A percentile compares a stretch with the other conserved stretches of the same genome.
Conservation (phyloP, 2,329 filamentous ascomycete species). For the Reticulascus tulasneorum region DNA sequence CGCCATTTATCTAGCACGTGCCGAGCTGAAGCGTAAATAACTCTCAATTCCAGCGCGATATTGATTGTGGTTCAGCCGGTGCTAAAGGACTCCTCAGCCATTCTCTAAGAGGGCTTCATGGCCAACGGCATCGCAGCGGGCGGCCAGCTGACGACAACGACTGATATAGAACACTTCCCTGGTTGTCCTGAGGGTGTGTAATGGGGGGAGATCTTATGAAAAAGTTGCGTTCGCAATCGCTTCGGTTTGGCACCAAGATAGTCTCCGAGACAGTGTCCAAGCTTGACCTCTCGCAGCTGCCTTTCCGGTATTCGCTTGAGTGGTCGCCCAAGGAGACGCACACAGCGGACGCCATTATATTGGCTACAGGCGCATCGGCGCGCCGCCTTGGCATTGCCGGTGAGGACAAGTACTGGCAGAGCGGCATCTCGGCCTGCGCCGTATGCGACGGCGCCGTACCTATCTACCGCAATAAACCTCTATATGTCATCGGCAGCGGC, state of each 20-base stretch:
- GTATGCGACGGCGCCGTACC: slow-evolving; percentile 96
- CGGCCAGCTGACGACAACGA: slow-evolving; percentile 95
- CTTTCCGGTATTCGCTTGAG: slow-evolving; percentile 93
- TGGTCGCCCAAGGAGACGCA: slow-evolving; percentile 77
- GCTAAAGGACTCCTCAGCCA: slow-evolving; percentile 43
- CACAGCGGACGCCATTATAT: slow-evolving; percentile 88
- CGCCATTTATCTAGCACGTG: slow-evolving; percentile 91
- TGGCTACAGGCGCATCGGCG: slow-evolving; percentile 93
- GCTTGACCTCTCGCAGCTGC: slow-evolving; percentile 77
- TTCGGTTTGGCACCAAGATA: slow-evolving; percentile 88
- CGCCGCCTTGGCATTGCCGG: slow-evolving; percentile 76
- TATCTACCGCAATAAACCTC: slow-evolving; percentile 93
- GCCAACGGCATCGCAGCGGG: slow-evolving; percentile 95
- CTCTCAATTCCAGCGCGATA: neutral
- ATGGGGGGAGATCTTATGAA: slow-evolving; percentile 91
- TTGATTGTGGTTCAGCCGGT: neutral
- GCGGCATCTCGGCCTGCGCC: slow-evolving; percentile 91
- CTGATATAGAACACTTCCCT: slow-evolving; percentile 97
- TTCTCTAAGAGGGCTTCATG: slow-evolving; percentile 97
- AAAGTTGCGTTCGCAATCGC: slow-evolving; percentile 86
- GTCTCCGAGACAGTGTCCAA: slow-evolving; percentile 87
- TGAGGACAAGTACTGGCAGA: slow-evolving; percentile 96
- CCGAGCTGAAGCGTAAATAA: slow-evolving; percentile 76
- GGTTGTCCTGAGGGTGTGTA: slow-evolving; percentile 88
- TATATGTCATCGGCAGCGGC: slow-evolving; percentile 93